Evolutionary conservation across 2,329 filamentous ascomycete genomes (phyloP), one percentile per base, ranked within the genome.

Genomic region (Aspergillus transmontanensis): DNA sequence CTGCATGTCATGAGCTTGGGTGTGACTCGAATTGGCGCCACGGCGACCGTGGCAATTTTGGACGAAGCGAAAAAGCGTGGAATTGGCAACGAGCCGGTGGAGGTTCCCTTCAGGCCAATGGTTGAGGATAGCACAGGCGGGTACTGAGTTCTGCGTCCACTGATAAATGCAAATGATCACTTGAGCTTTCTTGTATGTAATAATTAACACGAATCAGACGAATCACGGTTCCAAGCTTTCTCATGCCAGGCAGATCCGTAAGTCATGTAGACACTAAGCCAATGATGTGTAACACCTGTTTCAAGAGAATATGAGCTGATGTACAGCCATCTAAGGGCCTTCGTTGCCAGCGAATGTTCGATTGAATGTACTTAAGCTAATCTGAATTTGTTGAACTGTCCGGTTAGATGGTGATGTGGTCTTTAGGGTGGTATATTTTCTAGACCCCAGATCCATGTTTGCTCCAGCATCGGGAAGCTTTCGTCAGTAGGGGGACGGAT

Each of bases 11-110:
- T 84, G 79, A 80, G 79, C 2, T 64, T 87, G 2, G 86, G 86
- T 0, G 84, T 86, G 0, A 84, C 80, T 2, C 76, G 86, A 11
- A 82, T 89, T 51, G 86, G 86, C 0, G 83, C 85, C 0, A 85
- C 84, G 0, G 84, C 85, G 3, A 88, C 85, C 0, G 75, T 79
- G 46, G 78, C 78, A 0, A 88, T 89, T 43, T 65, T 89, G 64
- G 80, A 85, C 30, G 86, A 87, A 66, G 86, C 86, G 2, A 77
- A 72, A 21, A 78, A 66, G 58, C 78, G 85, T 30, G 85, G 84
- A 0, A 85, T 87, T 55, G 75, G 72, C 0, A 68, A 78, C 28
- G 69, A 76, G 59, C 72, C 71, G 2, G 58, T 64, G n/a, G 53
- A 62, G 21, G 69, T 73, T 26, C 12, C 34, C 3, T 74, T 73